Conservation (phyloP, 108 stramenopile species). For the Fistulifera solaris region DNA sequence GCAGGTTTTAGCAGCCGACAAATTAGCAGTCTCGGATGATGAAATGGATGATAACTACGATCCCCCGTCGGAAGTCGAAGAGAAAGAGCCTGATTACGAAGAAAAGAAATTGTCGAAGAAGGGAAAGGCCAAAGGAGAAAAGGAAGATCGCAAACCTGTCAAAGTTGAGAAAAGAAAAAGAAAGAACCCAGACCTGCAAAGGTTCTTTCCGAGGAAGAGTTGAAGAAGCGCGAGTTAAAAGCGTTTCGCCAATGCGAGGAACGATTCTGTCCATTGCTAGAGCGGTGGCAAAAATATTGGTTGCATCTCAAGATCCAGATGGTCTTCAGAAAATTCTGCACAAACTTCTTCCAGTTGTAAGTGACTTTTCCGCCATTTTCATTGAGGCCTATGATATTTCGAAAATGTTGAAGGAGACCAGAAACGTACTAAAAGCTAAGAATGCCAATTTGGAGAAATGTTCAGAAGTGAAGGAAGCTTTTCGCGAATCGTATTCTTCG, state of each 20-base stretch:
- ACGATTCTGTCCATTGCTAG: not conserved
- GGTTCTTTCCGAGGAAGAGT: not conserved
- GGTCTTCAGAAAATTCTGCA: not conserved
- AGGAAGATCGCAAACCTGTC: not conserved
- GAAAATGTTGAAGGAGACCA: not conserved
- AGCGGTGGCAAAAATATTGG: not conserved
- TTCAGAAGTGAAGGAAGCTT: not conserved
- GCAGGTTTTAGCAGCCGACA: not conserved
- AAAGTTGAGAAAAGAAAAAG: not conserved
- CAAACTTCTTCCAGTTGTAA: not conserved
- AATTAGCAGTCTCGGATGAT: not conserved
- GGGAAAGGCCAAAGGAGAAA: not conserved
- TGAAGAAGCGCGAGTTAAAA: not conserved
- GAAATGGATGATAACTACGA: not conserved
- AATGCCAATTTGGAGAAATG: not conserved
- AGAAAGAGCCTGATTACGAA: not conserved
- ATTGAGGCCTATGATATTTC: constrained; percentile 6
- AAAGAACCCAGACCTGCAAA: not conserved
- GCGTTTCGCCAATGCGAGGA: constrained; percentile 2
- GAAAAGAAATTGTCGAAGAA: not conserved
- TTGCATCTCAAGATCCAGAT: too few species aligned
- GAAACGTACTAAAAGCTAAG: not conserved
- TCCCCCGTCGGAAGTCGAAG: too few species aligned
- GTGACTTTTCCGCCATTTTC: constrained; percentile 1
- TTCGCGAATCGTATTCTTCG: not conserved